Conservation (phyloP, 2,329 filamentous ascomycete species). For the Nothophoma quercina region DNA sequence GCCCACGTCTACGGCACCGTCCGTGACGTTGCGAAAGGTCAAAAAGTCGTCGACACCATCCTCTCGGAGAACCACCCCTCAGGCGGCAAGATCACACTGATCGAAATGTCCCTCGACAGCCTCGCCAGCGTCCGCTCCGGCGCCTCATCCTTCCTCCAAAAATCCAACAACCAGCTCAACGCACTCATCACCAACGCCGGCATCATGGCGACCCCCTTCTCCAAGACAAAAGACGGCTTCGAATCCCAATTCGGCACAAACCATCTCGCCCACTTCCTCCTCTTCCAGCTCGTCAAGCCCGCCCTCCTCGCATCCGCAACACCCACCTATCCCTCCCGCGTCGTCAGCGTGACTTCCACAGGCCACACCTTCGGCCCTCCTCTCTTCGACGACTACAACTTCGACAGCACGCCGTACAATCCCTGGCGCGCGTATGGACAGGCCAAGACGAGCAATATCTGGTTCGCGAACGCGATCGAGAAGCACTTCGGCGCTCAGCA, state of each 20-base stretch:
- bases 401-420: constrained; percentile 43
- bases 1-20: constrained; percentile 56
- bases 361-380: constrained; percentile 50
- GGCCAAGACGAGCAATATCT: constrained; percentile 60
- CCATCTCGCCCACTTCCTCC: constrained; percentile 62
- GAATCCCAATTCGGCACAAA: constrained; percentile 63
- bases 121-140: constrained; percentile 28
- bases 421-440: constrained; percentile 56
- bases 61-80: constrained; percentile 15
- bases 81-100: constrained; percentile 26
- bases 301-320: constrained; percentile 52
- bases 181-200: constrained; percentile 31
- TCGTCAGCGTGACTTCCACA: constrained; percentile 57
- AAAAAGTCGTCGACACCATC: constrained; percentile 32
- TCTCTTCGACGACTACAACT: constrained; percentile 53
- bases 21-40: constrained; percentile 36
- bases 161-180: constrained; percentile 26
- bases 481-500: constrained; percentile 18
- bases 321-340: constrained; percentile 51
- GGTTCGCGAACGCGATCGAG: constrained; percentile 31
- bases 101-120: constrained; percentile 34
- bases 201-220: constrained; percentile 34
- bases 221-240: constrained; percentile 44
- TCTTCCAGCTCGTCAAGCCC: constrained; percentile 60
- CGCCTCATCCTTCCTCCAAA: constrained; percentile 28